Evolutionary conservation across 2,329 filamentous ascomycete species (phyloP).

Genomic region (Colletotrichum eleusines): DNA sequence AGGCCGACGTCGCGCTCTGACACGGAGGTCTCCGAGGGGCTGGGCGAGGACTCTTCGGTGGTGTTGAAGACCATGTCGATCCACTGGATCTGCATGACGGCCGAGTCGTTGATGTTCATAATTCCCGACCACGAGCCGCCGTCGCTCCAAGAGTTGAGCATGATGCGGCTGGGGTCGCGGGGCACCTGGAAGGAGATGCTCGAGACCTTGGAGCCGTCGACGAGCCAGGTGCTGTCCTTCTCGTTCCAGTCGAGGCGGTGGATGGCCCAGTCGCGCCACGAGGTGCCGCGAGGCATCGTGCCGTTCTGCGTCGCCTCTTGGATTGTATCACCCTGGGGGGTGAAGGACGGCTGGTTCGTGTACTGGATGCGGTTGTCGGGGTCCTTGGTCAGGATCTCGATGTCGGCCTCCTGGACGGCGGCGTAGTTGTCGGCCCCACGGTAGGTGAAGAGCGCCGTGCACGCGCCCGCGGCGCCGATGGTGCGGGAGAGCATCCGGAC

Average conservation of each 20-base stretch:
- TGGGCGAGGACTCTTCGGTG: slow-evolving; percentile 45
- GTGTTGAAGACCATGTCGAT: slow-evolving; percentile 70
- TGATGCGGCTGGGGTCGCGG: slow-evolving; percentile 62
- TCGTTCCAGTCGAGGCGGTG: slow-evolving; percentile 72
- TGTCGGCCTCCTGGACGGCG: slow-evolving; percentile 63
- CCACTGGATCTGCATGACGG: slow-evolving; percentile 72
- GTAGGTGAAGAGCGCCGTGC: slow-evolving; percentile 68
- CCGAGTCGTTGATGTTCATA: slow-evolving; percentile 63
- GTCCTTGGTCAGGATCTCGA: slow-evolving; percentile 65
- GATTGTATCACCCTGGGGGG: slow-evolving; percentile 57
- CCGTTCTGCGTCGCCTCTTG: slow-evolving; percentile 61
- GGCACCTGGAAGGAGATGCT: slow-evolving; percentile 68
- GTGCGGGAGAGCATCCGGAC: slow-evolving; percentile 66
- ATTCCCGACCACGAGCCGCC: slow-evolving; percentile 71
- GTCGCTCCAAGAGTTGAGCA: slow-evolving; percentile 72
- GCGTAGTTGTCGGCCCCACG: slow-evolving; percentile 52
- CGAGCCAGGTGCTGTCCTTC: slow-evolving; percentile 66
- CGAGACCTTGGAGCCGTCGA: slow-evolving; percentile 63
- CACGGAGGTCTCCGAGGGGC: not conserved
- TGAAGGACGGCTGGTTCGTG: slow-evolving; percentile 71
- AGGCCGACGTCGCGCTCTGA: slow-evolving; percentile 19
- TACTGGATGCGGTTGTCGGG: slow-evolving; percentile 62
- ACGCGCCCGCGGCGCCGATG: slow-evolving; percentile 60
- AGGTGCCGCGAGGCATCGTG: slow-evolving; percentile 56
- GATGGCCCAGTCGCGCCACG: slow-evolving; percentile 68